These are phyloP conservation scores for Aegilops bicornis DNA, from an alignment of 176 grass and related monocot genomes.

Conservation along the genomic window DNA sequence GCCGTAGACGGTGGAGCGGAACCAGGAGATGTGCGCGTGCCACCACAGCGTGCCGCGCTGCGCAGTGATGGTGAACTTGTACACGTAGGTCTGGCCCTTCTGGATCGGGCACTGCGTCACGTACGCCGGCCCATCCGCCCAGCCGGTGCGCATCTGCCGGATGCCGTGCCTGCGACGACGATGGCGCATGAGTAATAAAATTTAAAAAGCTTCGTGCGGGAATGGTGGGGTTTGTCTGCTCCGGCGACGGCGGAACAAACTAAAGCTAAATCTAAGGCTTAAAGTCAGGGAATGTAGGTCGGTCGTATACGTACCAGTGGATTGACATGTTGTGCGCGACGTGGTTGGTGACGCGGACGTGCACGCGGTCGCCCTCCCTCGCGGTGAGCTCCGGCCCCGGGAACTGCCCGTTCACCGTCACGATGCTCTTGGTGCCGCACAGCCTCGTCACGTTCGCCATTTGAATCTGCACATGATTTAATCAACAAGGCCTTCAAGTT, in stretches of 20 bases:
- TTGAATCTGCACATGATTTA: slow-evolving; percentile 43
- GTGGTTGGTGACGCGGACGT: slow-evolving; percentile 73
- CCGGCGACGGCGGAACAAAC: not conserved
- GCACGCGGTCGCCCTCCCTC: slow-evolving; percentile 70
- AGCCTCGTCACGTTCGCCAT: slow-evolving; percentile 67
- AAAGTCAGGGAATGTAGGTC: not conserved
- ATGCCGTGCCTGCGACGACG: slow-evolving; percentile 62
- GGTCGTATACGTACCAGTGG: slow-evolving; percentile 43
- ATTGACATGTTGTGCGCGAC: slow-evolving; percentile 64
- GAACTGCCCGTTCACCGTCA: slow-evolving; percentile 81
- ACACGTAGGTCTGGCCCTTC: slow-evolving; percentile 65
- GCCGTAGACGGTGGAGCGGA: slow-evolving; percentile 67
- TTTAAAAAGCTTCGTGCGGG: not conserved
- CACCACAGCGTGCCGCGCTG: slow-evolving; percentile 88
- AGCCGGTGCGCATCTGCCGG: slow-evolving; percentile 64
- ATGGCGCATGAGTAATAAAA: not conserved
- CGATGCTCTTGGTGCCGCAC: slow-evolving; percentile 65
- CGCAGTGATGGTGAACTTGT: slow-evolving; percentile 67
- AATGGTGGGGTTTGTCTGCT: not conserved
- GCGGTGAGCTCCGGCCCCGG: slow-evolving; percentile 67
- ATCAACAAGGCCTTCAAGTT: not conserved
- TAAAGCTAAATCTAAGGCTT: not conserved
- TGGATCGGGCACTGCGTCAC: slow-evolving; percentile 88
- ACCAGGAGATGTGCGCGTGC: slow-evolving; percentile 89
- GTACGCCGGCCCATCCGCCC: slow-evolving; percentile 81